Base-by-base conservation (phyloP, 441 rosid genomes). In the Lepidium campestre region DNA sequence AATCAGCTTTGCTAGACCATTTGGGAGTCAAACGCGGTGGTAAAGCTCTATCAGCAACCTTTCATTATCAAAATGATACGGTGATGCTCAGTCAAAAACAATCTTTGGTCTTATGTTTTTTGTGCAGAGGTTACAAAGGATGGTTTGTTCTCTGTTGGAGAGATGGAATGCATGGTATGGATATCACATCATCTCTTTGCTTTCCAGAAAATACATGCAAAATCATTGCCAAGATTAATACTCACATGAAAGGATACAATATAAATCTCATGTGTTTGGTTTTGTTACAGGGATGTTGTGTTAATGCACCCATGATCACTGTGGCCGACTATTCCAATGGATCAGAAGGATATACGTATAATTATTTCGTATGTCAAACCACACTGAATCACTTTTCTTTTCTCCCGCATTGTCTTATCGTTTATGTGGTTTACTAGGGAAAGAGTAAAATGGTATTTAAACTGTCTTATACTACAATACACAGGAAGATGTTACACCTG, bases 91-190 rank as follows among this genome's bases (percentile, higher is more conserved):
- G 25, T 40, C n/a, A 32, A 19, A 50, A 68, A 49, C 35, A 29
- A 68, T 19, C 29, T 11, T 12, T 22, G 34, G 39, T 70, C 15
- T 14, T 75, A 20, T 32, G 47, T 48, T 3, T 31, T 29, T 7
- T 29, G 34, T 69, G 80, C 88, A 95, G 95, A 92, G 77, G 98
- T 95, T 50, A 95, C 99, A 41, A 90, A 87, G 81, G 99, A 95
- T 83, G 98, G 99, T 48, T 78, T 95, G 74, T 95, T 95, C 85
- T 92, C 99, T 27, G 92, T 95, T 67, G 99, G 98, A 55, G 99
- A 95, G 81, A 95, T 95, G 99, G 99, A 95, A 81, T 95, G 99
- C 83, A 92, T 95, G 99, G 98, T 90, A 72, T 72, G 81, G 72
- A 48, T 56, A 70, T 73, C 19, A 10, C 27, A 68, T 35, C 19